Evolutionary conservation across 2,329 filamentous ascomycete genomes (phyloP).

Genomic region (Paracoccidioides brasiliensis): DNA sequence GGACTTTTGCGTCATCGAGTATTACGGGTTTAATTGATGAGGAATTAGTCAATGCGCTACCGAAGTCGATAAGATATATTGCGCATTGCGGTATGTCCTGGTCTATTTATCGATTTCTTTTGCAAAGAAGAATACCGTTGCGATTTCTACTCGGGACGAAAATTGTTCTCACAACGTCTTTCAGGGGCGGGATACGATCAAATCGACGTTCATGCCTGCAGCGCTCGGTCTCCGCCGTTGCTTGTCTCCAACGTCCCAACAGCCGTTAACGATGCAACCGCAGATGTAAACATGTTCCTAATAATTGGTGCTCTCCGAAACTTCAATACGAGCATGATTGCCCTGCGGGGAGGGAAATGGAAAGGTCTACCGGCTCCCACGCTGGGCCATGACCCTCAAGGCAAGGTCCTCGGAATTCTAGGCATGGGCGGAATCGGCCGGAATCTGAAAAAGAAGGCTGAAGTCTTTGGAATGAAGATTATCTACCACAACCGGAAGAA

Average conservation of each 20-base stretch:
- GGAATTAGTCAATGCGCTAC: conserved; percentile 47
- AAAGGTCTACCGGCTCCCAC: conserved; percentile 42
- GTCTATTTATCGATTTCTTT: not conserved
- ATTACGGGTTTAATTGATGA: conserved; percentile 59
- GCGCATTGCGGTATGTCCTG: conserved; percentile 27
- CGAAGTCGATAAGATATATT: conserved; percentile 26
- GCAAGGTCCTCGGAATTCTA: conserved; percentile 65
- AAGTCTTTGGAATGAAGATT: conserved; percentile 61
- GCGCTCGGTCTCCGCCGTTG: conserved; percentile 44
- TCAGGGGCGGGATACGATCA: conserved; percentile 71
- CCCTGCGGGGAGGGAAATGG: conserved; percentile 56
- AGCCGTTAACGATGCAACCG: conserved; percentile 70
- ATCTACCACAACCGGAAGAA: conserved; percentile 60
- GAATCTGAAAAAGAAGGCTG: conserved; percentile 60
- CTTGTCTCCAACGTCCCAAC: conserved; percentile 70
- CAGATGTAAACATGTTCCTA: conserved; percentile 68
- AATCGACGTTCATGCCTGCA: conserved; percentile 61
- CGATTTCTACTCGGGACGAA: not conserved
- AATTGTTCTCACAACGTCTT: not conserved
- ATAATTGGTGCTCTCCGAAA: conserved; percentile 67
- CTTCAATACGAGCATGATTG: conserved; percentile 53
- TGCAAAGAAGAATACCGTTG: not conserved
- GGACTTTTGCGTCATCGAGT: conserved; percentile 52
- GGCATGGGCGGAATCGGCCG: conserved; percentile 80
- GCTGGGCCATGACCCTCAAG: conserved; percentile 63